Base-by-base conservation (phyloP, 2,329 filamentous ascomycete genomes). In the Pseudocercospora fuligena region DNA sequence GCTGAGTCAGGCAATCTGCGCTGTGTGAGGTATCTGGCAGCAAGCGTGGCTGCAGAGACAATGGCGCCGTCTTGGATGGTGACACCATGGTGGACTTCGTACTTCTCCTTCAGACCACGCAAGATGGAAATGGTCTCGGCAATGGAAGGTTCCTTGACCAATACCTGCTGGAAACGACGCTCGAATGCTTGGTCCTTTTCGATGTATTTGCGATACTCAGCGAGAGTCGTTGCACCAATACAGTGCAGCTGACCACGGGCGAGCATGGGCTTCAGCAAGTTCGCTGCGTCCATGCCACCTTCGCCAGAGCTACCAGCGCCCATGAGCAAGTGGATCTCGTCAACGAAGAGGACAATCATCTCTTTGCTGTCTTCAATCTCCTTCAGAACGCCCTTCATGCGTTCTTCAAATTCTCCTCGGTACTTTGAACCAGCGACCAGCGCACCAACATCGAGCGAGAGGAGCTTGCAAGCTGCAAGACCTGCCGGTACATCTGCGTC, bases 321-420 rank as follows among this genome's bases (percentile, higher is more conserved):
- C 95, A 99, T 99, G 69, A 99, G 89, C 69, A 99, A 86, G 82
- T 99, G 95, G 72, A 99, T 99, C 80, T 99, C 95, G 80, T 99
- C 95, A 72, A 99, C 95, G 74, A 99, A 99, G 69, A 99, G 89
- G 61, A 99, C 91, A 77, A 99, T 97, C 85, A 94, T 97, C 65
- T 98, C 94, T 78, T 95, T 96, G 60, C 93, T 93, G 64, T 97
- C 90, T 73, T 94, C 88, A 66, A 99, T 97, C 82, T 99, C 95
- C 80, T 98, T 99, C 74, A 99, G 81, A 5, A 99, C 95, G 63
- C 94, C 94, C 87, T 99, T 99, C 94, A 99, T 98, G 73, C 95
- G 89, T 85, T 99, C 95, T 80, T 99, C 95, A 67, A 99, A 99
- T 80, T 99, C 95, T 83, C 95, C 95, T 59, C 95, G 90, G 83